Percentiles rank a stretch among this genome's conserved stretches.
These are phyloP conservation scores for Monilinia polystroma DNA, from an alignment of 2,329 filamentous ascomycete species.

Conservation along the genomic window DNA sequence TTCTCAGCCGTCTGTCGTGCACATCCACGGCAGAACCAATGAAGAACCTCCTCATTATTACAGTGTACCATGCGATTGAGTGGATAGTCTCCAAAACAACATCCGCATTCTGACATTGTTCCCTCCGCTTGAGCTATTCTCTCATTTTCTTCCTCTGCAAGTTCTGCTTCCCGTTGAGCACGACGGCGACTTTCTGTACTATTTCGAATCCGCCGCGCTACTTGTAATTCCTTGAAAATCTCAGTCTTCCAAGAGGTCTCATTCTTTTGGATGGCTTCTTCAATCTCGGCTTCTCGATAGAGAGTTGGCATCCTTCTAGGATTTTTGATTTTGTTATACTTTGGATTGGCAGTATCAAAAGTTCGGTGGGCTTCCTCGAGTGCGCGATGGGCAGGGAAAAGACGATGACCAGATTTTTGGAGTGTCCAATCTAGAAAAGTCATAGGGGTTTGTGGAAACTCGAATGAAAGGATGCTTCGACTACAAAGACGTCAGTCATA, in stretches of 20 bases:
- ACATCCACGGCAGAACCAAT: conserved; percentile 69
- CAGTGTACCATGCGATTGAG: conserved; percentile 70
- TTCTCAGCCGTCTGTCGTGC: conserved; percentile 63
- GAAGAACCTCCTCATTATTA: conserved; percentile 46
- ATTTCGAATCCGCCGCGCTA: conserved; percentile 40
- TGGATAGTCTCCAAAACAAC: conserved; percentile 68
- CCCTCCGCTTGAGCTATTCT: conserved; percentile 48
- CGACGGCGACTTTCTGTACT: conserved; percentile 40
- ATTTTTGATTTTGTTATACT: conserved; percentile 38
- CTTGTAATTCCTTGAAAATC: conserved; percentile 43
- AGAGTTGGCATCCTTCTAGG: conserved; percentile 31
- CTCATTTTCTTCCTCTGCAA: conserved; percentile 46
- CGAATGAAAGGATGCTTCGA: conserved; percentile 31
- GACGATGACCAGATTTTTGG: conserved; percentile 35
- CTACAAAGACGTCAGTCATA: conserved; percentile 32
- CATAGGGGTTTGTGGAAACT: conserved; percentile 43
- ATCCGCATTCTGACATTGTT: conserved; percentile 65
- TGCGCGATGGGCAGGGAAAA: conserved; percentile 39
- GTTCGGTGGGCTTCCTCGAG: conserved; percentile 43
- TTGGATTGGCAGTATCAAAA: conserved; percentile 31
- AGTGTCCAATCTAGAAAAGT: conserved; percentile 42
- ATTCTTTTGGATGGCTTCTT: neutral
- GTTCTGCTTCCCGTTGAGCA: conserved; percentile 45
- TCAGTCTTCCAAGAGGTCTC: conserved; percentile 24
- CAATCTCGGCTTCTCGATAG: conserved; percentile 25